Percentiles rank a stretch among this genome's conserved stretches.
phyloP scores from a whole-genome alignment of 139 green algal species.

The Pleodorina starrii region DNA sequence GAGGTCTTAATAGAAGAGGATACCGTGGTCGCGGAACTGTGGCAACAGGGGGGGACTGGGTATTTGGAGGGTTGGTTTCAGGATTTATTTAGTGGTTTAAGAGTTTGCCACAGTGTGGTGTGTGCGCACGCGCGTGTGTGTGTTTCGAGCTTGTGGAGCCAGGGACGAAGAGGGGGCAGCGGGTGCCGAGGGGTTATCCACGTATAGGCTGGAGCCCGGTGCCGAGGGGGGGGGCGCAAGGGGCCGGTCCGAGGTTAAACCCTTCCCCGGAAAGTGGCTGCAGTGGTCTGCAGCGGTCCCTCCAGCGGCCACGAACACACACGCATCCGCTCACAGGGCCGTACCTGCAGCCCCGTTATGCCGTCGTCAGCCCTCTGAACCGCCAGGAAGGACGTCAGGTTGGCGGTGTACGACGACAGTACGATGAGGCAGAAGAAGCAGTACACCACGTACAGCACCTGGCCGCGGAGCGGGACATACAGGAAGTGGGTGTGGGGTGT shows the following conservation, averaged over 20 bases:
- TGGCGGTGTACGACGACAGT: slow-evolving; percentile 57
- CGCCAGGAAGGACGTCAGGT: slow-evolving; percentile 52
- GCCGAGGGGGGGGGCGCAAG: no score
- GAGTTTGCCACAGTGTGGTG: no score
- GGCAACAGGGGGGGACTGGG: no score
- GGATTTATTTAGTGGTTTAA: no score
- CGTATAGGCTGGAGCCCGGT: no score
- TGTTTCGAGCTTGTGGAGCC: no score
- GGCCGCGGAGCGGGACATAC: background rate
- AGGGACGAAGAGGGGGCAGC: no score
- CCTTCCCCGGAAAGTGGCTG: no score
- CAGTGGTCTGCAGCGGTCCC: no score
- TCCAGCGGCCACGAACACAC: background rate
- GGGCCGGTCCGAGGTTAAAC: background rate
- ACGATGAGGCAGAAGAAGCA: slow-evolving; percentile 57
- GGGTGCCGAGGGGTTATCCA: no score
- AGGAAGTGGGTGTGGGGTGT: background rate
- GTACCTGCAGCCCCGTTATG: slow-evolving; percentile 9
- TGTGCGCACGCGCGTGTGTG: no score
- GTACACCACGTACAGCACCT: slow-evolving; percentile 36
- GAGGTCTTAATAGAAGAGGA: background rate
- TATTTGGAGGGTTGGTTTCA: no score
- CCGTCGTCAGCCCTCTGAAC: background rate
- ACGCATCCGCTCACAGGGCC: background rate
- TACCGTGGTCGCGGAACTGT: background rate